Percentiles rank a stretch among this genome's conserved stretches.
Conservation (phyloP, 139 green algal species). For the Tetraselmis striata region DNA sequence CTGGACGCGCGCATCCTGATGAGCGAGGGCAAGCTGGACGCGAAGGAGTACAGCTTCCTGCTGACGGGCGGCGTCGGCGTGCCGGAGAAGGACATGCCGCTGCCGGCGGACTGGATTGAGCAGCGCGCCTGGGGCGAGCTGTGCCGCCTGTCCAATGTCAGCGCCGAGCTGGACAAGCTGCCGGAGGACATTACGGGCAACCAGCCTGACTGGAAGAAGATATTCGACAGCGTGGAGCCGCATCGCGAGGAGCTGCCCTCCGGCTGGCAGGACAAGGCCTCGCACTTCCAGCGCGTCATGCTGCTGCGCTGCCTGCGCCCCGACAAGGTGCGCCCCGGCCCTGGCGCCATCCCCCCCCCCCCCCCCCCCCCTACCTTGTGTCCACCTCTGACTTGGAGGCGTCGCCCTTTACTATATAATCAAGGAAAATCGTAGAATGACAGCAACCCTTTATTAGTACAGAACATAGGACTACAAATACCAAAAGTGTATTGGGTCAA, state of each 20-base stretch:
- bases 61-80: conserved; percentile 29
- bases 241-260: conserved; percentile 39
- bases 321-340: conserved; percentile 29
- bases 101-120: conserved; percentile 13
- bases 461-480: too few species aligned
- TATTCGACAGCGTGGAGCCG: conserved; percentile 35
- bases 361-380: not conserved
- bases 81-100: conserved; percentile 1
- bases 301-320: conserved; percentile 48
- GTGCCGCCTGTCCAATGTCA: conserved; percentile 22
- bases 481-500: too few species aligned
- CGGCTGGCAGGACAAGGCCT: conserved; percentile 37
- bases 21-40: conserved; percentile 1
- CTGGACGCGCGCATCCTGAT: not conserved
- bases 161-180: not conserved
- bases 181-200: conserved; percentile 1
- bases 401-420: too few species aligned
- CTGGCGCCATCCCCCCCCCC: not conserved
- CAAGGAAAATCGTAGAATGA: too few species aligned
- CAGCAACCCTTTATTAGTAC: too few species aligned
- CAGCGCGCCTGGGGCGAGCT: conserved; percentile 55
- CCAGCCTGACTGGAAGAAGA: conserved; percentile 13
- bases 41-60: conserved; percentile 17
- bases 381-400: too few species aligned
- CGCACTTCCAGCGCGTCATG: conserved; percentile 56